These are phyloP conservation scores for Elongisporangium anandrum DNA, from an alignment of 352 stramenopile genomes.

Conservation along the genomic window DNA sequence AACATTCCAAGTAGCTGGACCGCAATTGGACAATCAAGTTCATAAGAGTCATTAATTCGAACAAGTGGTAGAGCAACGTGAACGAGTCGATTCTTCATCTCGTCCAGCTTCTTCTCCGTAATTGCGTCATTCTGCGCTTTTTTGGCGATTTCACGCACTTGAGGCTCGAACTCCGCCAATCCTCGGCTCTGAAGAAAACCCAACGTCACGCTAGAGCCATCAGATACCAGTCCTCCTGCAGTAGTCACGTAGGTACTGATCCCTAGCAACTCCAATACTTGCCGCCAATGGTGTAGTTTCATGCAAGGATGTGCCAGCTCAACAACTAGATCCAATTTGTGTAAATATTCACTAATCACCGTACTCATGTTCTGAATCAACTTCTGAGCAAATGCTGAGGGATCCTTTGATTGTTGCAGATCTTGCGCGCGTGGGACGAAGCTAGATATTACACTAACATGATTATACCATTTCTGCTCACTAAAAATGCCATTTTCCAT, in stretches of 20 bases:
- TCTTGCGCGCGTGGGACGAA: constrained; percentile 31
- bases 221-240: constrained; percentile 38
- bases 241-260: constrained; percentile 48
- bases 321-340: constrained; percentile 37
- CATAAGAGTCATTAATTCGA: constrained; percentile 37
- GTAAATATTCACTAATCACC: constrained; percentile 33
- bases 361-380: constrained; percentile 31
- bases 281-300: constrained; percentile 57
- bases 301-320: constrained; percentile 50
- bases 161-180: constrained; percentile 47
- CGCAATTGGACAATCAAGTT: constrained; percentile 29
- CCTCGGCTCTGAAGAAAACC: constrained; percentile 43
- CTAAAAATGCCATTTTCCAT: constrained; percentile 73
- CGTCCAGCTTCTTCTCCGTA: constrained; percentile 47
- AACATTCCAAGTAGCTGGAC: constrained; percentile 33
- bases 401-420: constrained; percentile 20
- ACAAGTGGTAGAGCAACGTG: constrained; percentile 32
- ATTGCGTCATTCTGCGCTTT: constrained; percentile 49
- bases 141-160: constrained; percentile 53
- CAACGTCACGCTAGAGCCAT: constrained; percentile 46
- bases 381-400: constrained; percentile 26
- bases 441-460: constrained; percentile 27
- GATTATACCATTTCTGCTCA: constrained; percentile 47
- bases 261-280: constrained; percentile 42
- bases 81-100: constrained; percentile 51